These are phyloP conservation scores for Hypoxylon rickii DNA, from an alignment of 495 filamentous ascomycete species.

Conservation along the genomic window DNA sequence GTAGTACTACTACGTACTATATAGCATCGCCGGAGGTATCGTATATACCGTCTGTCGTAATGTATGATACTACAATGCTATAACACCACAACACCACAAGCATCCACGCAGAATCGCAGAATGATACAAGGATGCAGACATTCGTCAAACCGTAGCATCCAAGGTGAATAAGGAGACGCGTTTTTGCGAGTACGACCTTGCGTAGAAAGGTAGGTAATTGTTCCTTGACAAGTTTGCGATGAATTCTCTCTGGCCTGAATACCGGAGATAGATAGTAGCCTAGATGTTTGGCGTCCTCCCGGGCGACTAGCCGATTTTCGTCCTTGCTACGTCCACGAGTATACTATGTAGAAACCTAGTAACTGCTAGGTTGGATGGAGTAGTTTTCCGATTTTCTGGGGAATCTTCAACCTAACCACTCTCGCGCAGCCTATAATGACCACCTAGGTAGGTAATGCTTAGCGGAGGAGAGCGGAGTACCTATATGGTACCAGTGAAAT, in stretches of 20 bases:
- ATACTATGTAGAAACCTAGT: too few relatives aligned
- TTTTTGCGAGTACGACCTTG: neutral
- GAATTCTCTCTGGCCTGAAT: too few relatives aligned
- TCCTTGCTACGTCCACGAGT: too few relatives aligned
- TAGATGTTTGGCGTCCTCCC: too few relatives aligned
- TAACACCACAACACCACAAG: conserved; percentile 10
- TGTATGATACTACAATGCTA: too few relatives aligned
- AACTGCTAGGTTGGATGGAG: too few relatives aligned
- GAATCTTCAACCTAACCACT: neutral
- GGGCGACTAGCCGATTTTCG: too few relatives aligned
- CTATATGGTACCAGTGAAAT: neutral
- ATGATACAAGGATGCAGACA: neutral
- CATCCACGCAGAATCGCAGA: neutral
- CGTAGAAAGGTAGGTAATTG: neutral
- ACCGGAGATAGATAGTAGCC: too few relatives aligned
- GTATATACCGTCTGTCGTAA: too few relatives aligned
- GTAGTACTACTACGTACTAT: too few relatives aligned
- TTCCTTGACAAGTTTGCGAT: too few relatives aligned
- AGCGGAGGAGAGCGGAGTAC: neutral
- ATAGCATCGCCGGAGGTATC: too few relatives aligned
- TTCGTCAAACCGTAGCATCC: neutral
- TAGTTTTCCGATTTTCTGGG: neutral
- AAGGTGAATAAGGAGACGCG: neutral
- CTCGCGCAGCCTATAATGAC: neutral
- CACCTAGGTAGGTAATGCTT: neutral